Evolutionary conservation across 495 filamentous ascomycete species (phyloP).

Genomic region (Rhizodiscina lignyota): DNA sequence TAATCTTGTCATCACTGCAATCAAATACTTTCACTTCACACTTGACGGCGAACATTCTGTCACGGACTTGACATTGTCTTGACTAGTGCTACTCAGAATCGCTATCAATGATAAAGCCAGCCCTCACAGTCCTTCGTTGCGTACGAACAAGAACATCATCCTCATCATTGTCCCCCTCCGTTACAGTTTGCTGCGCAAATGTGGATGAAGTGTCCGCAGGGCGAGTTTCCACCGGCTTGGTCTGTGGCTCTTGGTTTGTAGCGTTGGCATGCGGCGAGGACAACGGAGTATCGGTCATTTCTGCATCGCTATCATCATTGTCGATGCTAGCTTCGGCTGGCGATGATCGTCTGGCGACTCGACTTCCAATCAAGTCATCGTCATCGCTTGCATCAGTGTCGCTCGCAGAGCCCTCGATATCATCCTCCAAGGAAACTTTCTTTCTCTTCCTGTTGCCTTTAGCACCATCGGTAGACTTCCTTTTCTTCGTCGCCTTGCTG

Average conservation of each 20-base stretch:
- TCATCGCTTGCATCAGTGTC: neutral
- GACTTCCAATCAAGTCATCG: neutral
- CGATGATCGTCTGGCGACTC: neutral
- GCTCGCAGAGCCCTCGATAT: neutral
- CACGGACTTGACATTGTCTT: no score
- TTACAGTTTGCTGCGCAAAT: no score
- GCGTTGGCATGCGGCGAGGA: no score
- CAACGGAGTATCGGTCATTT: no score
- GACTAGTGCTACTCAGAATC: slow-evolving; percentile 15
- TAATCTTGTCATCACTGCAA: no score
- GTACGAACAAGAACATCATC: slow-evolving; percentile 2
- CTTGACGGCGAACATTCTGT: no score
- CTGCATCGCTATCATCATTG: slow-evolving; percentile 3
- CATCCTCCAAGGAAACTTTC: neutral
- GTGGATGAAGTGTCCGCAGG: no score
- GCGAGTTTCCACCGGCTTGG: no score
- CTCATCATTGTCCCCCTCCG: slow-evolving; percentile 7
- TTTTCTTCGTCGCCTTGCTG: slow-evolving; percentile 8
- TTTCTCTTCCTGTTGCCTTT: slow-evolving; percentile 8
- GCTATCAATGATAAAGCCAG: slow-evolving; percentile 17
- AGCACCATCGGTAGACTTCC: slow-evolving; percentile 5
- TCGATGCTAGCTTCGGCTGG: neutral
- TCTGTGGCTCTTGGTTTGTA: no score
- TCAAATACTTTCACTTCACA: no score
- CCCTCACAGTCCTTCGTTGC: slow-evolving; percentile 2